A percentile compares a stretch with the other conserved stretches of the same genome.
Evolutionary conservation across 192 early-diverging fungal genomes (phyloP).

Genomic region (Podila clonocystis): DNA sequence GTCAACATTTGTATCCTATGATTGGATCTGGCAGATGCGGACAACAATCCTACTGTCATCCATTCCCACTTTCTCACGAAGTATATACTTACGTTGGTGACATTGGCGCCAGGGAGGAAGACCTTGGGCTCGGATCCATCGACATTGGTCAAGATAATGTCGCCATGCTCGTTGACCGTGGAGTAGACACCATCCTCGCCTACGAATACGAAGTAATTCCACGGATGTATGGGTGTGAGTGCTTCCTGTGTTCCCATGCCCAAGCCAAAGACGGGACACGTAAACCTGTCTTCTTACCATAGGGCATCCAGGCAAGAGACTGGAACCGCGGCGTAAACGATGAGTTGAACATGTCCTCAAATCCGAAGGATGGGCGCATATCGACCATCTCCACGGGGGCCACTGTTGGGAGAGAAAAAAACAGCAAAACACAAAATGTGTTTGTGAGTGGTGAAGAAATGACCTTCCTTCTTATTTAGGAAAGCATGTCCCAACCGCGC

Average conservation of each 20-base stretch:
- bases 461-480: background rate
- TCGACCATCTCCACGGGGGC: constrained; percentile 11
- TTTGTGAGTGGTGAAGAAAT: background rate
- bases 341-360: constrained; percentile 49
- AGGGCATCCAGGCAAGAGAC: constrained; percentile 47
- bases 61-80: no score
- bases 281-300: constrained; percentile 18
- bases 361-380: constrained; percentile 31
- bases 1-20: background rate
- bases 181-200: constrained; percentile 46
- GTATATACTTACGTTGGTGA: constrained; percentile 32
- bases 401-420: background rate
- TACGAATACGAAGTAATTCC: background rate
- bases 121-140: constrained; percentile 41
- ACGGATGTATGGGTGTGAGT: background rate
- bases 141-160: constrained; percentile 40
- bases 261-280: background rate
- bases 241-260: no score
- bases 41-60: no score
- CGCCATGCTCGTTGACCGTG: constrained; percentile 29
- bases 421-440: background rate
- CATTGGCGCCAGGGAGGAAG: constrained; percentile 39
- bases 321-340: constrained; percentile 31
- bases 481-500: background rate
- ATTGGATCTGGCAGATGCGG: background rate